These are phyloP conservation scores for Amylostereum areolatum DNA, from an alignment of 1,284 basidiomycete genomes.

Conservation along the genomic window DNA sequence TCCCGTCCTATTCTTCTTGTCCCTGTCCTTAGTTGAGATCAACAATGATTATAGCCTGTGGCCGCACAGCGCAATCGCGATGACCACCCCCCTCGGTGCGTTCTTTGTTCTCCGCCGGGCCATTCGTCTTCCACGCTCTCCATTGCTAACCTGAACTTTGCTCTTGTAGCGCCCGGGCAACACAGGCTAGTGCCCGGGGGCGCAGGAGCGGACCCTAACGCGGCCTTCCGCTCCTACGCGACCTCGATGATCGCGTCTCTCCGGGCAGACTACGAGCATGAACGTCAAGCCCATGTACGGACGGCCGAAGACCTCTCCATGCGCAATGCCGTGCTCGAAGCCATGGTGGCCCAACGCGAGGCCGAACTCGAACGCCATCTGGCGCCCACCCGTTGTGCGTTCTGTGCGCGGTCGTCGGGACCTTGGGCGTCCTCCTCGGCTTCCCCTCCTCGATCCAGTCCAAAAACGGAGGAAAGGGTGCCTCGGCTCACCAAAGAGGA, in stretches of 20 bases:
- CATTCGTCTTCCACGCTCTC: not conserved
- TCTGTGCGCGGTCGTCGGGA: not conserved
- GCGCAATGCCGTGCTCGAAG: constrained; percentile 22
- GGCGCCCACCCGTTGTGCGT: constrained; percentile 9
- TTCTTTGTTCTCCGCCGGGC: constrained; percentile 10
- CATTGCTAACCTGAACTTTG: not conserved
- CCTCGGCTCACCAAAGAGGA: constrained; percentile 25
- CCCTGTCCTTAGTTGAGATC: constrained; percentile 39
- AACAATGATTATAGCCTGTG: constrained; percentile 44
- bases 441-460: not conserved
- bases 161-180: no score
- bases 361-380: constrained; percentile 37
- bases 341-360: constrained; percentile 39
- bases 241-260: constrained; percentile 37
- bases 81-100: constrained; percentile 39
- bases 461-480: not conserved
- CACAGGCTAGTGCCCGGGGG: no score
- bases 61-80: constrained; percentile 43
- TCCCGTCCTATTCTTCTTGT: constrained; percentile 5
- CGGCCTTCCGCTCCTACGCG: constrained; percentile 28
- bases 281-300: constrained; percentile 36
- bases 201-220: no score
- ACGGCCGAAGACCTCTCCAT: constrained; percentile 19
- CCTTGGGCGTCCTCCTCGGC: not conserved
- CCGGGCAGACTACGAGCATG: constrained; percentile 36